Conservation (phyloP, 306 rosid species). For the Rosa persica region DNA sequence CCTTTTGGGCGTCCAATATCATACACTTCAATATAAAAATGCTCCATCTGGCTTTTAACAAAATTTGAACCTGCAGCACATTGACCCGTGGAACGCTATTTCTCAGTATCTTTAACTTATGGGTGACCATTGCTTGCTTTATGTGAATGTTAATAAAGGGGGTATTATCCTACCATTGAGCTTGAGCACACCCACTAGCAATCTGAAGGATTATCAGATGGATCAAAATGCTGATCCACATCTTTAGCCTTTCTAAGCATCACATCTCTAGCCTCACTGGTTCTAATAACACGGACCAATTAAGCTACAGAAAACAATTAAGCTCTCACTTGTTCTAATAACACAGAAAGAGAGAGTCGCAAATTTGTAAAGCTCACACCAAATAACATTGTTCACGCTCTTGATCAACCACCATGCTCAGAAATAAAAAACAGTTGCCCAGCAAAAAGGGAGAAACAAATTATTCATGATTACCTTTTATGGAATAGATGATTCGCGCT, state of each 20-base stretch:
- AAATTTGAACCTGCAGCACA: slow-evolving; percentile 16
- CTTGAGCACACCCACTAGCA: background rate
- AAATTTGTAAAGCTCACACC: too few species aligned
- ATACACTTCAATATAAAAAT: background rate
- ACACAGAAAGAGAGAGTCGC: too few species aligned
- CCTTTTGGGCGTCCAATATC: background rate
- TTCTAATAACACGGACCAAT: too few species aligned
- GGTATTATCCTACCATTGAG: background rate
- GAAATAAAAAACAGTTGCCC: too few species aligned
- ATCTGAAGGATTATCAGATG: slow-evolving; percentile 5
- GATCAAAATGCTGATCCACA: slow-evolving; percentile 59
- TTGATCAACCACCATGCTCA: too few species aligned
- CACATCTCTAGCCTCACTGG: slow-evolving; percentile 57
- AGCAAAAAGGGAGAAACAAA: too few species aligned
- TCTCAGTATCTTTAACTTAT: background rate
- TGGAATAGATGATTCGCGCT: too few species aligned
- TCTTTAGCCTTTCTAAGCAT: slow-evolving; percentile 60
- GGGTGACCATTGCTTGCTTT: background rate
- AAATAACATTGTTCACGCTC: too few species aligned
- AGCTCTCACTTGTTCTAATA: too few species aligned
- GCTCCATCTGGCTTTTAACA: background rate
- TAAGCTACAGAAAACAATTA: too few species aligned
- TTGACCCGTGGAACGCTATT: background rate
- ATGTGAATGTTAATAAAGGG: background rate
- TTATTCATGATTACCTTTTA: too few species aligned